phyloP scores from a whole-genome alignment of 257 asterid genomes.

The Striga asiatica region DNA sequence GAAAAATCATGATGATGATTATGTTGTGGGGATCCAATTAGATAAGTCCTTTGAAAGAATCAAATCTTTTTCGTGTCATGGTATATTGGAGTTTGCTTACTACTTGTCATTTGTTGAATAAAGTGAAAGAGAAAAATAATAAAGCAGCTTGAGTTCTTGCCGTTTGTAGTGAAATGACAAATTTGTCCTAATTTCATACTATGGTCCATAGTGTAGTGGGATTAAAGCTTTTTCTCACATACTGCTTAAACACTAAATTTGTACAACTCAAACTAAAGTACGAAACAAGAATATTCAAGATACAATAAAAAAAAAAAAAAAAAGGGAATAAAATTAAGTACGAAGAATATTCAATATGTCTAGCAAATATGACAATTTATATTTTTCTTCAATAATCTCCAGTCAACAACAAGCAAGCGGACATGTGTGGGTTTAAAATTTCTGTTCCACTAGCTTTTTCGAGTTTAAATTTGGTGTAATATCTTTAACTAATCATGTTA shows the following conservation, averaged over 20 bases:
- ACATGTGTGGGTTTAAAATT: no score
- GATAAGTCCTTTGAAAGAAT: no score
- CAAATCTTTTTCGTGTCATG: background rate
- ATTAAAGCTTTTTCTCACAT: constrained; percentile 19
- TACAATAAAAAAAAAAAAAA: constrained; percentile 39
- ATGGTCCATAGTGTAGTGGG: constrained; percentile 6
- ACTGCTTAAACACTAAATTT: constrained; percentile 30
- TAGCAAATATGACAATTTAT: constrained; percentile 1
- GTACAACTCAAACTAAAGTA: constrained; percentile 39
- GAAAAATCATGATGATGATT: no score
- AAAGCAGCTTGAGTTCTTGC: constrained; percentile 11
- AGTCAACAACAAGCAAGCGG: constrained; percentile 9
- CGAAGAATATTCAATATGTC: constrained; percentile 40
- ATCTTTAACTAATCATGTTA: background rate
- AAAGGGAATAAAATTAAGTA: constrained; percentile 33
- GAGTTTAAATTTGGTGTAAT: background rate
- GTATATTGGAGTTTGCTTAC: background rate
- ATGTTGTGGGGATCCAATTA: background rate
- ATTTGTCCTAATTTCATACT: constrained; percentile 15
- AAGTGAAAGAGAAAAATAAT: constrained; percentile 15
- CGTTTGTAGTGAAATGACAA: constrained; percentile 17
- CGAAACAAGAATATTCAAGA: constrained; percentile 56
- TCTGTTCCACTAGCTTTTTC: background rate
- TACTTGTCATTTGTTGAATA: background rate
- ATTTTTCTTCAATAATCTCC: constrained; percentile 17